phyloP scores from a whole-genome alignment of 192 early-diverging fungal species.

The Irineochytrium annulatum region DNA sequence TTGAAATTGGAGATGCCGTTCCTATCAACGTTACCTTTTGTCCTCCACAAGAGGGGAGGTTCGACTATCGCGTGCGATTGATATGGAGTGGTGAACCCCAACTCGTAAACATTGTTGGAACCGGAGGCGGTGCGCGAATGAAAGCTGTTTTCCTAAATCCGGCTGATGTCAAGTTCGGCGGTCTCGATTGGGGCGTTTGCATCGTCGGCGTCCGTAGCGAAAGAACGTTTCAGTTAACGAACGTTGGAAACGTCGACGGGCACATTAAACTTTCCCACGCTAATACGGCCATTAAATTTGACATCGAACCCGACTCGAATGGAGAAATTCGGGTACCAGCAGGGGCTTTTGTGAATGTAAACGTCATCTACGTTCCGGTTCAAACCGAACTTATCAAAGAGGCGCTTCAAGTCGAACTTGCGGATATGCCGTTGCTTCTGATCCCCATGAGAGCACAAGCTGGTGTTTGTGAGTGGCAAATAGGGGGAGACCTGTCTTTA shows the following conservation, averaged over 20 bases:
- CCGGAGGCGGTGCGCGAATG: conserved; percentile 46
- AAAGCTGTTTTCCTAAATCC: conserved; percentile 29
- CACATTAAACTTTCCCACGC: conserved; percentile 36
- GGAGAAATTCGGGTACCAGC: conserved; percentile 36
- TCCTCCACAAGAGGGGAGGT: conserved; percentile 42
- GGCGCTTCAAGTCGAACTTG: conserved; percentile 25
- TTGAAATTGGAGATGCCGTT: conserved; percentile 28
- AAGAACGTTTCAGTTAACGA: conserved; percentile 39
- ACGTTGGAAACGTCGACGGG: conserved; percentile 48
- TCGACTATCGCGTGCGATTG: conserved; percentile 27
- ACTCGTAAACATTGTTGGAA: conserved; percentile 36
- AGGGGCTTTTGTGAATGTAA: conserved; percentile 22
- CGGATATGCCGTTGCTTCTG: conserved; percentile 17
- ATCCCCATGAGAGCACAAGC: conserved; percentile 32
- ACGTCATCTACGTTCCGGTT: conserved; percentile 28
- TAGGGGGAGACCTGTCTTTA: conserved; percentile 36
- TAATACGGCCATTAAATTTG: conserved; percentile 35
- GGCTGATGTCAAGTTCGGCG: conserved; percentile 31
- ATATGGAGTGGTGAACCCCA: conserved; percentile 45
- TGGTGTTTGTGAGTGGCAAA: conserved; percentile 40
- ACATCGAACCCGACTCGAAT: conserved; percentile 22
- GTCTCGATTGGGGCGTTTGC: conserved; percentile 48
- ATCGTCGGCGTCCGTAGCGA: conserved; percentile 40
- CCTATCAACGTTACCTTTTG: conserved; percentile 41
- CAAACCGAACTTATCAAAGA: conserved; percentile 42